These are phyloP conservation scores for Cryphonectria nitschkei DNA, from an alignment of 2,329 filamentous ascomycete genomes.

Conservation along the genomic window DNA sequence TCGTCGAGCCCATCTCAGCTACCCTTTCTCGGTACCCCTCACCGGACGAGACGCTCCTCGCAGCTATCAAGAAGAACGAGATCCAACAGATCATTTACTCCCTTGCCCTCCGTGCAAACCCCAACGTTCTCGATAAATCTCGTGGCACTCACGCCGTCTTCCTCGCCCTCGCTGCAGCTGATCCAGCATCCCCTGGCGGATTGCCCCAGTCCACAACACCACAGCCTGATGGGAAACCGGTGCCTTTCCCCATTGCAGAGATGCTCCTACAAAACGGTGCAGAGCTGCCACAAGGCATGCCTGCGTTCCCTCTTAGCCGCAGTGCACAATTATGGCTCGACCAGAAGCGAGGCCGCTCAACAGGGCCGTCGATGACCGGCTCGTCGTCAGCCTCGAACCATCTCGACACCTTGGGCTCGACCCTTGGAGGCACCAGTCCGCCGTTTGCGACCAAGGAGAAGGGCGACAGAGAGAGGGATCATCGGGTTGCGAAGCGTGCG, in stretches of 20 bases:
- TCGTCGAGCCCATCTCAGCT: slow-evolving; percentile 76
- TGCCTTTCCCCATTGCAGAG: slow-evolving; percentile 87
- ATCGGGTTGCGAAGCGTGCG: slow-evolving; percentile 75
- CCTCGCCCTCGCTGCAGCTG: slow-evolving; percentile 87
- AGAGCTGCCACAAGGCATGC: slow-evolving; percentile 74
- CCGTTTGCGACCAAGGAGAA: slow-evolving; percentile 44
- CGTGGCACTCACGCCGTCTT: slow-evolving; percentile 88
- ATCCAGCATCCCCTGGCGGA: slow-evolving; percentile 76
- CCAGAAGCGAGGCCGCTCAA: slow-evolving; percentile 64
- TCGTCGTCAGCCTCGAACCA: slow-evolving; percentile 36
- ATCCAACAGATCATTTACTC: slow-evolving; percentile 92
- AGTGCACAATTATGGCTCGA: slow-evolving; percentile 85
- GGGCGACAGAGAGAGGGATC: slow-evolving; percentile 65
- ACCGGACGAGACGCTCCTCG: slow-evolving; percentile 85
- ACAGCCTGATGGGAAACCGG: slow-evolving; percentile 51
- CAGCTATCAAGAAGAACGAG: slow-evolving; percentile 94
- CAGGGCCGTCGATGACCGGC: slow-evolving; percentile 35
- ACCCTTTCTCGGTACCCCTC: slow-evolving; percentile 76
- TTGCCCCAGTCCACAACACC: slow-evolving; percentile 47
- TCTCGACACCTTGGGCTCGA: slow-evolving; percentile 62
- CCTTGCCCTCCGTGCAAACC: slow-evolving; percentile 82
- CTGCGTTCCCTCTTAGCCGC: slow-evolving; percentile 81
- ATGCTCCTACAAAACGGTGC: slow-evolving; percentile 92
- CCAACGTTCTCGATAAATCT: slow-evolving; percentile 84
- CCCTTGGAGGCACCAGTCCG: slow-evolving; percentile 53